Conservation (phyloP, 495 filamentous ascomycete genomes). For the Ramalina intermedia region DNA sequence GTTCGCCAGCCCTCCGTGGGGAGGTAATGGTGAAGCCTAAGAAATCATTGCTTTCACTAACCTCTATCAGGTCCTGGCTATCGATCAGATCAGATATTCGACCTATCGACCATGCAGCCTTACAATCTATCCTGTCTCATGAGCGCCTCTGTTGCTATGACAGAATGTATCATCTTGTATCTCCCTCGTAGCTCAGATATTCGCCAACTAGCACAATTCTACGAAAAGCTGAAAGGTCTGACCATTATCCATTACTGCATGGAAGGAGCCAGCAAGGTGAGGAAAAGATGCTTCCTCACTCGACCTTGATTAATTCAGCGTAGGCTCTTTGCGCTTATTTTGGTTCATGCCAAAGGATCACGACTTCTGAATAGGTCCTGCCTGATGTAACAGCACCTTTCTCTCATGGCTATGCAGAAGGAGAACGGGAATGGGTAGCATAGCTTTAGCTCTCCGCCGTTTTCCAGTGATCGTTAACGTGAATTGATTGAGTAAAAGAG, state of each 20-base stretch:
- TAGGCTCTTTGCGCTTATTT: neutral
- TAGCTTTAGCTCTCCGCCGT: too few species aligned
- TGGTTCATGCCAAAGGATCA: too few species aligned
- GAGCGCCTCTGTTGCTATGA: conserved; percentile 37
- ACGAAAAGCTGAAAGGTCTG: conserved; percentile 37
- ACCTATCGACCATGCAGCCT: conserved; percentile 76
- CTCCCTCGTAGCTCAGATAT: conserved; percentile 83
- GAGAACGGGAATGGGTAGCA: too few species aligned
- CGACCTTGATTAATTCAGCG: neutral
- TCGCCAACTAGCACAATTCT: conserved; percentile 58
- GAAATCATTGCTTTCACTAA: neutral
- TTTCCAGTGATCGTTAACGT: too few species aligned
- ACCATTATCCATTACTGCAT: conserved; percentile 85
- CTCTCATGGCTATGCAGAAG: too few species aligned
- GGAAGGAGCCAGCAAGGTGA: conserved; percentile 71
- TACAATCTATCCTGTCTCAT: conserved; percentile 57
- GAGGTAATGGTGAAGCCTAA: conserved; percentile 36
- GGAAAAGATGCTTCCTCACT: neutral
- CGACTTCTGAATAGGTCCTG: too few species aligned
- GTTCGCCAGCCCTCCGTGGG: conserved; percentile 93
- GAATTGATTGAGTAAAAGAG: too few species aligned
- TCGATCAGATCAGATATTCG: conserved; percentile 59
- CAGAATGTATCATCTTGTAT: conserved; percentile 51
- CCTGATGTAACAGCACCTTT: too few species aligned
- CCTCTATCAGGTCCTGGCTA: conserved; percentile 54